A percentile compares a stretch with the other conserved stretches of the same genome.
phyloP scores from a whole-genome alignment of 805 yeast species.

The Candida ulmi region DNA sequence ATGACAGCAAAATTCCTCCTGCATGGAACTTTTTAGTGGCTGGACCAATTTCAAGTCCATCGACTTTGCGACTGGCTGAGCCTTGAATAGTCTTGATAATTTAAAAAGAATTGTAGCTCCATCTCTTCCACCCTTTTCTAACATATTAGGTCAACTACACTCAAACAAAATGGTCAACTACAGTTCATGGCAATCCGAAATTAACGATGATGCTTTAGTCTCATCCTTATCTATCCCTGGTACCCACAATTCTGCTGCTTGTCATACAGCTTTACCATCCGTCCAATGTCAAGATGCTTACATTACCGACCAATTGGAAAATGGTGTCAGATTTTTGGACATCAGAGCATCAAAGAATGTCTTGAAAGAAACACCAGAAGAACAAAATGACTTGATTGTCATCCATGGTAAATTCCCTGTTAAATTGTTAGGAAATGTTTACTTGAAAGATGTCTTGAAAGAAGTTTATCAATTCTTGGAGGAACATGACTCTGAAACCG shows the following conservation, averaged over 20 bases:
- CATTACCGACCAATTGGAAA: slow-evolving; percentile 53
- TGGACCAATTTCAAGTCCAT: too few species aligned
- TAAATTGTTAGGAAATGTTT: slow-evolving; percentile 48
- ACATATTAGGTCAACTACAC: too few species aligned
- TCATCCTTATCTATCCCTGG: slow-evolving; percentile 66
- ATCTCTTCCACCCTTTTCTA: too few species aligned
- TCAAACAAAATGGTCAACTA: slow-evolving; percentile 17
- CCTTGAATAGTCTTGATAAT: too few species aligned
- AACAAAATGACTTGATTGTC: slow-evolving; percentile 50
- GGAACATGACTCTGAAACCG: slow-evolving; percentile 50
- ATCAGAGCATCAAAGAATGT: slow-evolving; percentile 57
- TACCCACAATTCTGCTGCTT: slow-evolving; percentile 82
- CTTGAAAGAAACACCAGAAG: slow-evolving; percentile 40
- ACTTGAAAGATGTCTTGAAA: slow-evolving; percentile 43
- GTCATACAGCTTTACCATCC: slow-evolving; percentile 63
- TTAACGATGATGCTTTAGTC: slow-evolving; percentile 45
- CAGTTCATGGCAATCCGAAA: slow-evolving; percentile 45
- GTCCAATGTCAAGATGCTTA: slow-evolving; percentile 70
- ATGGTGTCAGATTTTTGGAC: slow-evolving; percentile 76
- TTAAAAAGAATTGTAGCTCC: too few species aligned
- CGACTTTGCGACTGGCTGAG: too few species aligned
- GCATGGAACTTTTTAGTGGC: too few species aligned
- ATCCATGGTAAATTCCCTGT: slow-evolving; percentile 78
- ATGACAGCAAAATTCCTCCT: too few species aligned
- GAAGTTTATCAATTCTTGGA: slow-evolving; percentile 57